Conservation (phyloP, 257 asterid species). For the Solanum etuberosum region DNA sequence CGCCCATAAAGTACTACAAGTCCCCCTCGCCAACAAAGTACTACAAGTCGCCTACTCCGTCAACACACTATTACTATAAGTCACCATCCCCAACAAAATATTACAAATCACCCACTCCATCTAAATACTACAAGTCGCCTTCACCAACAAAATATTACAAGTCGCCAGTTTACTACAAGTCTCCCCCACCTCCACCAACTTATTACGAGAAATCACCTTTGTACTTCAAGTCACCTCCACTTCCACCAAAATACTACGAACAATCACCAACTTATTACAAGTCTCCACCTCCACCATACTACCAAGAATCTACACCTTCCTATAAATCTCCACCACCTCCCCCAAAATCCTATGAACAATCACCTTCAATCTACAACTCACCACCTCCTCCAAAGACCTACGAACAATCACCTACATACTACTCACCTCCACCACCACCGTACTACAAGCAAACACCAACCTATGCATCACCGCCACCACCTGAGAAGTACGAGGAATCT, state of each 20-base stretch:
- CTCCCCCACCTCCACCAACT: background rate
- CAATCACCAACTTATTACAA: background rate
- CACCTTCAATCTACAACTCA: background rate
- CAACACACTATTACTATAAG: background rate
- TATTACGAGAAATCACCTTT: background rate
- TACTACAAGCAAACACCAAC: background rate
- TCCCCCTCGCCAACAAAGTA: background rate
- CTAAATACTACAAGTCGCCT: background rate
- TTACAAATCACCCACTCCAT: background rate
- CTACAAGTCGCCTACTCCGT: background rate
- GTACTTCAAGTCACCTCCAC: background rate
- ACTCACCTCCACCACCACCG: background rate
- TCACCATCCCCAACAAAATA: background rate
- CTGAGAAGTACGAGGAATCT: background rate
- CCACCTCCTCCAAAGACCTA: background rate
- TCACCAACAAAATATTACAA: background rate
- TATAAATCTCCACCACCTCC: background rate
- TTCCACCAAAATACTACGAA: background rate
- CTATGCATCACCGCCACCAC: background rate
- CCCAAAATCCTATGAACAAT: background rate
- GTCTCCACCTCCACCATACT: background rate
- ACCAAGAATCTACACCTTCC: background rate
- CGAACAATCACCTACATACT: background rate
- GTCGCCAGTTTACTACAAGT: background rate
- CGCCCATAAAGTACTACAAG: background rate